phyloP scores from a whole-genome alignment of 192 early-diverging fungal genomes.

The Linnemannia hyalina region DNA sequence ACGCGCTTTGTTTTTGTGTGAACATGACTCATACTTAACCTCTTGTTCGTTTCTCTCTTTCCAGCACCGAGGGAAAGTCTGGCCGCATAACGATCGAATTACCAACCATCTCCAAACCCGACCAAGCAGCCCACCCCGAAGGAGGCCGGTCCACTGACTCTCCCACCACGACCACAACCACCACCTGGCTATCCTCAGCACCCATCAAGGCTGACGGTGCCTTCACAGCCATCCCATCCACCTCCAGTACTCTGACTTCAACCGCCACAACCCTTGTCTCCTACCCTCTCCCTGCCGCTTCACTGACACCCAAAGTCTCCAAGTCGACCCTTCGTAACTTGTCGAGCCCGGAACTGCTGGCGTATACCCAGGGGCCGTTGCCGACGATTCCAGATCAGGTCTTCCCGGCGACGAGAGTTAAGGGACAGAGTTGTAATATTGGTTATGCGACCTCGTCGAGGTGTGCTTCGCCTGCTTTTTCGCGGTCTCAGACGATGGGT shows the following conservation, averaged over 20 bases:
- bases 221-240: not conserved
- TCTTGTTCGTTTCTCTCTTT: no score
- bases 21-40: no score
- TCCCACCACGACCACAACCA: not conserved
- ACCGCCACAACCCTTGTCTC: not conserved
- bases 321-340: not conserved
- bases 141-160: not conserved
- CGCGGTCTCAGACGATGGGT: not conserved
- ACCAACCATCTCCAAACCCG: no score
- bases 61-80: no score
- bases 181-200: not conserved
- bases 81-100: no score
- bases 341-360: not conserved
- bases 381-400: not conserved
- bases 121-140: not conserved
- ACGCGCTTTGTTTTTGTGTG: no score
- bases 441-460: not conserved
- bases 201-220: not conserved
- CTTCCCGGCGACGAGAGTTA: not conserved
- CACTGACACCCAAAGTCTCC: not conserved
- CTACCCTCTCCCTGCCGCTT: no score
- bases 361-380: not conserved
- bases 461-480: not conserved
- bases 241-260: not conserved
- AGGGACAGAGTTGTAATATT: not conserved